Conservation (phyloP, 2,329 filamentous ascomycete genomes). For the Fusarium metavorans region DNA sequence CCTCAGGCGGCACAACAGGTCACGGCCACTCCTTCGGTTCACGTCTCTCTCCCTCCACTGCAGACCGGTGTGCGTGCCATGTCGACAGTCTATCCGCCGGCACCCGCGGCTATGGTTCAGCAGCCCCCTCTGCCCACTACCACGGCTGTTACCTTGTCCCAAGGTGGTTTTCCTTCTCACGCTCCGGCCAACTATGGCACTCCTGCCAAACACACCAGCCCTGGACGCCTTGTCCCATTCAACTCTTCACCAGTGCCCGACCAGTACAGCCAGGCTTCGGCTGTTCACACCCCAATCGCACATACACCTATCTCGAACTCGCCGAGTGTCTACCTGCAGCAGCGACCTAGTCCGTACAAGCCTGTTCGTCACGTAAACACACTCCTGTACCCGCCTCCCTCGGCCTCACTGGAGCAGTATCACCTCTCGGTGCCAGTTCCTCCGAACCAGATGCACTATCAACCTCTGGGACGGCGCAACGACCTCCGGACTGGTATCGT, state of each 20-base stretch:
- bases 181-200: constrained; percentile 59
- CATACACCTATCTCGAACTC: constrained; percentile 81
- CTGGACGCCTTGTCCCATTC: constrained; percentile 60
- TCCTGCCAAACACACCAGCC: constrained; percentile 66
- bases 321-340: constrained; percentile 87
- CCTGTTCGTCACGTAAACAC: constrained; percentile 91
- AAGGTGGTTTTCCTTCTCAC: constrained; percentile 46
- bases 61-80: constrained; percentile 76
- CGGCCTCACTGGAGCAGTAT: constrained; percentile 81
- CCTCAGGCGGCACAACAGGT: constrained; percentile 46
- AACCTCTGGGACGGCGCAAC: constrained; percentile 77
- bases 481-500: constrained; percentile 78
- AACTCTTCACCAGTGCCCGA: constrained; percentile 77
- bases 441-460: constrained; percentile 85
- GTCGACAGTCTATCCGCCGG: constrained; percentile 78
- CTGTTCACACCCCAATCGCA: constrained; percentile 66
- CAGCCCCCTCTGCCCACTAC: constrained; percentile 46
- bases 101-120: constrained; percentile 57
- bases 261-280: constrained; percentile 65
- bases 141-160: constrained; percentile 39
- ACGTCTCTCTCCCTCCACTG: constrained; percentile 72
- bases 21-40: constrained; percentile 45
- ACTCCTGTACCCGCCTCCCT: constrained; percentile 88
- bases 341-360: constrained; percentile 91
- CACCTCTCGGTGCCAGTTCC: constrained; percentile 67